phyloP scores from a whole-genome alignment of 306 rosid genomes.

The Vigna trinervia region DNA sequence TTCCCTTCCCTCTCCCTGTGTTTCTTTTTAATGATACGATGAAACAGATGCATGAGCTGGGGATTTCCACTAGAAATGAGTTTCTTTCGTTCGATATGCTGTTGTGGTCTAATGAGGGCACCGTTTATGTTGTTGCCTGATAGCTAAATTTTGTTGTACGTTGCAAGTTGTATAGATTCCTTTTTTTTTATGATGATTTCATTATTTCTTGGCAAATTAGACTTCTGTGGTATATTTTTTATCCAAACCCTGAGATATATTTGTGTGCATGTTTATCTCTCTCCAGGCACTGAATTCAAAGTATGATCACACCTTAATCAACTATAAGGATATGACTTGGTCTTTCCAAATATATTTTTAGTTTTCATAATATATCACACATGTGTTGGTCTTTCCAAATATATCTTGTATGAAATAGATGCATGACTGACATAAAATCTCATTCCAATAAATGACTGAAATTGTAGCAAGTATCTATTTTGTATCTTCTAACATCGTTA shows the following conservation, averaged over 20 bases:
- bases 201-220: conserved; percentile 4
- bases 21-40: conserved; percentile 42
- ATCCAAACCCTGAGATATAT: neutral
- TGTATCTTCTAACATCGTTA: neutral
- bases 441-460: neutral
- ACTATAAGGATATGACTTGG: neutral
- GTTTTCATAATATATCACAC: neutral
- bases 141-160: neutral
- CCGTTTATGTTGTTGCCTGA: neutral
- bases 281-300: neutral
- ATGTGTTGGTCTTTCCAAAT: no score
- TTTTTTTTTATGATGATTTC: neutral
- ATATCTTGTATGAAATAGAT: neutral
- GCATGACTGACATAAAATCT: neutral
- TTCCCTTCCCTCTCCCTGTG: conserved; percentile 46
- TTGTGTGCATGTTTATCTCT: neutral
- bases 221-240: neutral
- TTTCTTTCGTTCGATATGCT: conserved; percentile 44
- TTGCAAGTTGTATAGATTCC: neutral
- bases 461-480: neutral
- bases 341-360: neutral
- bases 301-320: neutral
- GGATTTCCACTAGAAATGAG: conserved; percentile 59
- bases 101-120: conserved; percentile 23
- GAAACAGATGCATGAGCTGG: conserved; percentile 60